These are phyloP conservation scores for Botrytis fragariae DNA, from an alignment of 2,329 filamentous ascomycete genomes.

Conservation along the genomic window DNA sequence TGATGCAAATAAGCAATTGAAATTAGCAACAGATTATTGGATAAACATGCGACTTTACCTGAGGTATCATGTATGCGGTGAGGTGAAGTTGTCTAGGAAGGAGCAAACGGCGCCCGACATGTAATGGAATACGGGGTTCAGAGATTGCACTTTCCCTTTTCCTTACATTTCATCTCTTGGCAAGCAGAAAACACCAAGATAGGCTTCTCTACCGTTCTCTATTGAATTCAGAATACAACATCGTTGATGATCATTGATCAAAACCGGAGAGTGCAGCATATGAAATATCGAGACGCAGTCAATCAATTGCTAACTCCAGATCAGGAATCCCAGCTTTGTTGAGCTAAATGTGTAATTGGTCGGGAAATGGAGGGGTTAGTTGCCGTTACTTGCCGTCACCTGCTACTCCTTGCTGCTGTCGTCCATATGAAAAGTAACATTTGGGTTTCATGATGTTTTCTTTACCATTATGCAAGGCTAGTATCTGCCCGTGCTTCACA, in stretches of 20 bases:
- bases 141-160: conserved; percentile 4
- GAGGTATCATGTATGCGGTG: conserved; percentile 3
- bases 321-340: not conserved
- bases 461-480: not conserved
- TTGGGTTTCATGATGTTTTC: conserved; percentile 7
- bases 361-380: not conserved
- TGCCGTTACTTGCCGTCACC: not conserved
- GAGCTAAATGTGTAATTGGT: not conserved
- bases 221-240: conserved; percentile 9
- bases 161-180: conserved; percentile 13
- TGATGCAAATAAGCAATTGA: not conserved
- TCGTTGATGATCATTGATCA: conserved; percentile 2
- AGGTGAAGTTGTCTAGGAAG: conserved; percentile 13
- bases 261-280: not conserved
- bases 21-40: conserved; percentile 6
- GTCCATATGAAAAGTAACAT: not conserved
- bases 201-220: not conserved
- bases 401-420: conserved; percentile 2
- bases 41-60: not conserved
- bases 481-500: conserved; percentile 15
- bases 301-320: conserved; percentile 7
- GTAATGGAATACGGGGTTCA: conserved; percentile 3
- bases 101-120: not conserved
- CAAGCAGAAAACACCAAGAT: not conserved
- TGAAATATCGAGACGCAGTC: not conserved